Conservation (phyloP, 768 basidiomycete genomes). For the Antrodiella citrinella region DNA sequence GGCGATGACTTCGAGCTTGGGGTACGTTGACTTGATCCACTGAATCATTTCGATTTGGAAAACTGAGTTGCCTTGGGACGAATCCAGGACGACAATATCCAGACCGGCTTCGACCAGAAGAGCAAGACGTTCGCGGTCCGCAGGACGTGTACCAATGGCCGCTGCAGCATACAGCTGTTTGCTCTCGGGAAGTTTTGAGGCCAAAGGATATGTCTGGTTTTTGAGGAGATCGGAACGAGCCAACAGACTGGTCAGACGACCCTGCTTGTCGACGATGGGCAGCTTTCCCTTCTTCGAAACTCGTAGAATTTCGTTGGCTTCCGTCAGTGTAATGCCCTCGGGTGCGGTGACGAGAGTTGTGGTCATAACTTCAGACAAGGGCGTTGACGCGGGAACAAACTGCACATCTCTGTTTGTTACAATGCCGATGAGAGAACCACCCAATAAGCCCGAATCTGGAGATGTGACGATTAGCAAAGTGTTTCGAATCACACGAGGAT, state of each 20-base stretch:
- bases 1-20: constrained; percentile 86
- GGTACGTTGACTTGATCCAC: constrained; percentile 85
- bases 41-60: constrained; percentile 92
- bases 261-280: constrained; percentile 65
- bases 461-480: constrained; percentile 17
- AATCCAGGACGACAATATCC: constrained; percentile 92
- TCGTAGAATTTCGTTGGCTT: constrained; percentile 92
- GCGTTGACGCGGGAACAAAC: constrained; percentile 63
- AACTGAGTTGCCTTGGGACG: constrained; percentile 92
- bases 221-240: constrained; percentile 96
- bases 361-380: constrained; percentile 85
- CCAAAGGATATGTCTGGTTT: constrained; percentile 93
- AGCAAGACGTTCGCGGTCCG: constrained; percentile 76
- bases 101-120: constrained; percentile 91
- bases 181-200: constrained; percentile 80
- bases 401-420: constrained; percentile 96
- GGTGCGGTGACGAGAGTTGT: constrained; percentile 78
- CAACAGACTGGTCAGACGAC: constrained; percentile 72
- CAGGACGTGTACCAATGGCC: constrained; percentile 86
- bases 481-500: constrained; percentile 2
- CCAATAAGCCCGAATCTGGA: constrained; percentile 76
- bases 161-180: constrained; percentile 98
- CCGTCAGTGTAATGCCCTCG: constrained; percentile 80
- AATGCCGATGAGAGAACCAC: constrained; percentile 91
- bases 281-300: constrained; percentile 98